Base-by-base conservation (phyloP, 441 rosid genomes). In the Manihot esculenta region DNA sequence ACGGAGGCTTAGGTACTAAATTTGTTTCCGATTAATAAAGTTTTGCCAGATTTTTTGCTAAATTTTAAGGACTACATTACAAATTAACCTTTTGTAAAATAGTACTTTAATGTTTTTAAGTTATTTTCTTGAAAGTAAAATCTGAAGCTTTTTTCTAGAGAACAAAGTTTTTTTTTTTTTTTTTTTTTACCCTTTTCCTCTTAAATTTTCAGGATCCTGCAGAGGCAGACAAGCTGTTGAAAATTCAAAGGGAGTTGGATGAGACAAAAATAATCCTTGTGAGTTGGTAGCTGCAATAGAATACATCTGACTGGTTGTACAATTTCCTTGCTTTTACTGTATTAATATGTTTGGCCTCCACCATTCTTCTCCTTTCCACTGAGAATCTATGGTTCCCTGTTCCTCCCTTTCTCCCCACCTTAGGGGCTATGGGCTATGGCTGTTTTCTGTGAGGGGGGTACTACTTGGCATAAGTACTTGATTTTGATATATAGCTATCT, bases 241-340 rank as follows among this genome's bases (percentile, higher is more conserved):
- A 85, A 86, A 93, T 95, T 76, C 99, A 95, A 81, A 87, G 94
- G 82, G 98, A 93, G 78, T 85, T 95, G 88, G 98, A 95, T 62
- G 98, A 95, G 72, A 95, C 99, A 14, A 95, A 95, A 84, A 93
- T 95, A 79, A 89, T 95, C 77, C 97, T 95, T 65, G 97, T 95
- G 84, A 82, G 98, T 79, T 64, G n/a, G 13, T 53, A 10, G 61
- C 41, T 73, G 24, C 62, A 55, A 13, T 69, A 33, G 47, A 62
- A 66, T 53, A 44, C 54, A 47, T 11, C 51, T 60, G 23, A 13
- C 20, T 30, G 3, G 67, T 18, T 68, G 23, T 10, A 27, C 10
- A 38, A 23, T 35, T 68, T 30, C 45, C 8, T 23, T 15, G n/a
- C 42, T 68, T 11, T 14, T 13, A 41, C 23, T 53, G 9, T 53